Evolutionary conservation across 768 basidiomycete species (phyloP), one percentile per base, ranked within the genome.

Genomic region (Calocybe gangraenosa): DNA sequence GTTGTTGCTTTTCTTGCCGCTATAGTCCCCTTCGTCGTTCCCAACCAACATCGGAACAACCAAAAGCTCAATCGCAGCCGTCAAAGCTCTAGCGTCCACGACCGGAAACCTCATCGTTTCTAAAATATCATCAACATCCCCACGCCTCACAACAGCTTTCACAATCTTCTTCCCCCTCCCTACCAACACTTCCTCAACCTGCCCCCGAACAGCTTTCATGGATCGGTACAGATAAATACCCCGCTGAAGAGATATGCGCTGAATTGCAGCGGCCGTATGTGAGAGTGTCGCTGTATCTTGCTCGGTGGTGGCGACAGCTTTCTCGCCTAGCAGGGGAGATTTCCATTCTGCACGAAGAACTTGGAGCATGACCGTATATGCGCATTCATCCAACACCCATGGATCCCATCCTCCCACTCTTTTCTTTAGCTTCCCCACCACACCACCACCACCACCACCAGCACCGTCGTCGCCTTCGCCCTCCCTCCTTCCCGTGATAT

Each of bases 281-380:
- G n/a, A n/a, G n/a, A n/a, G n/a, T n/a, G n/a, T 11, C 25, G 25
- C 25, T 11, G 5, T 28, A 6, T 28, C 25, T 11, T 28, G 6
- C 25, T 28, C 25, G 25, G 6, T 28, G 5, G 25, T 11, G 25
- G 25, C 6, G 25, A 6, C 25, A 28, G 11, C 25, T 11, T 11
- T 28, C 6, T 11, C 25, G 25, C 25, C 11, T 28, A 5, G 25
- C 25, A 28, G 11, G 11, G 25, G 25, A 28, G 25, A 5, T 5
- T 28, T 11, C 25, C 25, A 28, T 11, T 28, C 25, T 11, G 53
- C 1, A 66, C 73, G 50, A 85, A 88, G 23, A 76, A 65, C 37
- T 28, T 79, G 70, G 45, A 92, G 58, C 80, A 90, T 87, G 39
- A 76, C 64, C 1, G 85, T 90, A 58, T 87, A 91, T 1, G 84